A percentile compares a stretch with the other conserved stretches of the same genome.
Evolutionary conservation across 1,139 yeast species (phyloP).

Genomic region (Diutina rugosa): DNA sequence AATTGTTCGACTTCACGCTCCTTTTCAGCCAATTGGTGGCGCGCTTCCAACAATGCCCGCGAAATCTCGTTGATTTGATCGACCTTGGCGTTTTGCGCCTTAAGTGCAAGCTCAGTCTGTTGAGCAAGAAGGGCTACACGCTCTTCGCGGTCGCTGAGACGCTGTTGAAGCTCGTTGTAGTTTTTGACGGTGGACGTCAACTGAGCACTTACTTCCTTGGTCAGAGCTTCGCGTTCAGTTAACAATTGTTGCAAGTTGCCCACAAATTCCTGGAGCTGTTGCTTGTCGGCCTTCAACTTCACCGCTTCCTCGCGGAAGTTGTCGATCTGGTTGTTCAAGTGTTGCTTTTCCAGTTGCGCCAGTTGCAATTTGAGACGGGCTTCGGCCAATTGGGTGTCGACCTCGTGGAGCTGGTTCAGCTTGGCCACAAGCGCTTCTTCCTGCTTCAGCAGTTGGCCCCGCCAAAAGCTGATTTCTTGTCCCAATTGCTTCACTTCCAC

Average conservation of each 20-base stretch:
- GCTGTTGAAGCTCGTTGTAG: slow-evolving; percentile 39
- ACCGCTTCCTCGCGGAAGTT: slow-evolving; percentile 42
- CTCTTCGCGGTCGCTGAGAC: slow-evolving; percentile 37
- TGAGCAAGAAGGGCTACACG: slow-evolving; percentile 31
- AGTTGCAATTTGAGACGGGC: neutral
- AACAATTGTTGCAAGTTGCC: slow-evolving; percentile 48
- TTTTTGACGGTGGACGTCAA: slow-evolving; percentile 36
- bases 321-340: slow-evolving; percentile 25
- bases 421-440: slow-evolving; percentile 42
- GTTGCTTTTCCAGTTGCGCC: neutral
- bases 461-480: slow-evolving; percentile 31
- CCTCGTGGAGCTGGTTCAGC: slow-evolving; percentile 28
- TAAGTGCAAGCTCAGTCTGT: slow-evolving; percentile 44
- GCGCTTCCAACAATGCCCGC: slow-evolving; percentile 26
- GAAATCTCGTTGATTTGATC: slow-evolving; percentile 46
- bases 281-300: slow-evolving; percentile 44
- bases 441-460: slow-evolving; percentile 44
- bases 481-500: slow-evolving; percentile 12
- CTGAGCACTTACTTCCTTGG: slow-evolving; percentile 37
- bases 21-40: slow-evolving; percentile 21
- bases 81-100: slow-evolving; percentile 54
- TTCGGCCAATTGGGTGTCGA: neutral
- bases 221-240: slow-evolving; percentile 46
- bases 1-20: slow-evolving; percentile 5
- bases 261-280: slow-evolving; percentile 46